These are phyloP conservation scores for Backusella tuberculispora DNA, from an alignment of 192 early-diverging fungal genomes.

Conservation along the genomic window DNA sequence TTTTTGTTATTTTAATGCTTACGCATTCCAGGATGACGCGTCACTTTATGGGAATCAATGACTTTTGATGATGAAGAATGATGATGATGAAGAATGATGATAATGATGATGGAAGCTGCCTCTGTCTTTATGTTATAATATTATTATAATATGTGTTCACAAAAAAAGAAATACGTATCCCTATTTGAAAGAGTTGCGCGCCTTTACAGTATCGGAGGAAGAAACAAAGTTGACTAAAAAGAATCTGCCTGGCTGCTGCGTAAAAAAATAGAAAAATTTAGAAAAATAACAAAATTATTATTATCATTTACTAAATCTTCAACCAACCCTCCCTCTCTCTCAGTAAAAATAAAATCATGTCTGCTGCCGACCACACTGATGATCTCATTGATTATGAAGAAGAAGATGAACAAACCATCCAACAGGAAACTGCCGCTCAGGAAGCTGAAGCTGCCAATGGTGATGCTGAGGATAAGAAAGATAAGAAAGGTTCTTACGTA, in stretches of 20 bases:
- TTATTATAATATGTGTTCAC: background rate
- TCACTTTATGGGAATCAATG: constrained; percentile 5
- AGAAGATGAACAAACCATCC: constrained; percentile 79
- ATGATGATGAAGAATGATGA: background rate
- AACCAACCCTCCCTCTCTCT: background rate
- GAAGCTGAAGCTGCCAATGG: constrained; percentile 43
- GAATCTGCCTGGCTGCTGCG: constrained; percentile 4
- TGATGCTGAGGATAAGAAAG: constrained; percentile 72
- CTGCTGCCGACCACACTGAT: constrained; percentile 73
- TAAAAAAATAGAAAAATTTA: background rate
- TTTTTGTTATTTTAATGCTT: constrained; percentile 2
- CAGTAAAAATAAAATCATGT: constrained; percentile 36
- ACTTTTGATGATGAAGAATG: background rate
- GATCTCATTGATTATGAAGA: constrained; percentile 98
- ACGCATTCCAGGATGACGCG: constrained; percentile 14
- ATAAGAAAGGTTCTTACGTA: constrained; percentile 97
- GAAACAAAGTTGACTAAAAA: background rate
- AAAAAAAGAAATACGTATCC: background rate
- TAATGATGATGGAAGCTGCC: background rate
- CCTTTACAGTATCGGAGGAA: constrained; percentile 4
- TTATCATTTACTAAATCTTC: constrained; percentile 11
- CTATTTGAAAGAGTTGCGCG: background rate
- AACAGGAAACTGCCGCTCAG: constrained; percentile 53
- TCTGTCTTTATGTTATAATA: background rate
- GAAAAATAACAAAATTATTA: background rate